Percentiles rank a stretch among this genome's conserved stretches.
Conservation (phyloP, 2,329 filamentous ascomycete genomes). For the Chrysoporthe cubensis region DNA sequence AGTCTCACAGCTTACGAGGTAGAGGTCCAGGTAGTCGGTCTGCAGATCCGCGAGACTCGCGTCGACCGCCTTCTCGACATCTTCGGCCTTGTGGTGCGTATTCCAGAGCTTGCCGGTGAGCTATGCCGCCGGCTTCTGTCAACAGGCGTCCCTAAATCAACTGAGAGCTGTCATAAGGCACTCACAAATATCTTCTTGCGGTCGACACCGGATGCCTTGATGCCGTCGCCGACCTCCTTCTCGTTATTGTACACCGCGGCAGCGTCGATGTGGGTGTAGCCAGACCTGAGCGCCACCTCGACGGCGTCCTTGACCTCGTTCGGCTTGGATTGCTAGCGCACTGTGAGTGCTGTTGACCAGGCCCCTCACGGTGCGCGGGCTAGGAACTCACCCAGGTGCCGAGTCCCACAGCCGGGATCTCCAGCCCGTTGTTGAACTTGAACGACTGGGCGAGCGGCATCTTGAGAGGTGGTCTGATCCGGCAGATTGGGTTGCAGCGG, state of each 20-base stretch:
- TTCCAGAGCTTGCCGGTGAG: constrained; percentile 62
- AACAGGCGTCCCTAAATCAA: neutral
- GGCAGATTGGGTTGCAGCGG: neutral
- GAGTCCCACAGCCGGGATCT: constrained; percentile 23
- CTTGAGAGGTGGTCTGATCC: neutral
- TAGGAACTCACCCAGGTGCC: constrained; percentile 27
- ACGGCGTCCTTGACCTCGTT: constrained; percentile 61
- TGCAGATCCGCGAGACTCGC: constrained; percentile 47
- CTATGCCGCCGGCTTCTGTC: neutral
- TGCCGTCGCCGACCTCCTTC: constrained; percentile 39
- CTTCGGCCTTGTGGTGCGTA: constrained; percentile 47
- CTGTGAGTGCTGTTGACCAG: constrained; percentile 5
- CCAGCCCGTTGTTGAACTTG: constrained; percentile 23
- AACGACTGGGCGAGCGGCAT: constrained; percentile 23
- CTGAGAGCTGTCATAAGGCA: neutral
- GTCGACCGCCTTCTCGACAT: constrained; percentile 47
- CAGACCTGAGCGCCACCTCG: constrained; percentile 42
- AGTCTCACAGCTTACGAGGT: constrained; percentile 40
- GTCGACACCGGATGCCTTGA: constrained; percentile 40
- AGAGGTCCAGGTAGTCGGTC: constrained; percentile 50
- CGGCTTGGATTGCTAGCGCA: constrained; percentile 39
- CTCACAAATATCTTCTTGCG: constrained; percentile 38
- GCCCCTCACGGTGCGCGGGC: neutral
- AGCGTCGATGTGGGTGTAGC: constrained; percentile 45
- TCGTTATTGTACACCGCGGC: constrained; percentile 44